Conservation (phyloP, 1,284 basidiomycete genomes). For the Ganoderma boninense region DNA sequence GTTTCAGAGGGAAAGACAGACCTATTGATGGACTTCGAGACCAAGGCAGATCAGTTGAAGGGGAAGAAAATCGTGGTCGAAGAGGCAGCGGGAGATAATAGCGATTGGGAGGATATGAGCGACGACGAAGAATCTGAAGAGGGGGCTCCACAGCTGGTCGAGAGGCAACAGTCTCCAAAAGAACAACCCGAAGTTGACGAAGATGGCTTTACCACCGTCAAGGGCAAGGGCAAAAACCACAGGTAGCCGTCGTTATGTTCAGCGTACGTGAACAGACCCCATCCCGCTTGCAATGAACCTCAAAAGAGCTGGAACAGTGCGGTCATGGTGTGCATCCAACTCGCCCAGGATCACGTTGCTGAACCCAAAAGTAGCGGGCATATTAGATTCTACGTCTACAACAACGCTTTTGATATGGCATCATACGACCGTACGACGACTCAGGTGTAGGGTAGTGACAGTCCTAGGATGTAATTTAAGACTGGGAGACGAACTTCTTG, state of each 20-base stretch:
- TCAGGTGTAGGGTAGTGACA: slow-evolving; percentile 11
- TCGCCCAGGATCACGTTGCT: not conserved
- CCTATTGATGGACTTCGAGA: slow-evolving; percentile 63
- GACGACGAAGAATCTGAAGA: slow-evolving; percentile 58
- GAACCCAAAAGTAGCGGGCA: slow-evolving; percentile 24
- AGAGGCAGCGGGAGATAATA: slow-evolving; percentile 50
- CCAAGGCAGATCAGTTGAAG: slow-evolving; percentile 65
- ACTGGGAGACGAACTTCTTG: slow-evolving; percentile 72
- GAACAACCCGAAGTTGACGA: slow-evolving; percentile 82
- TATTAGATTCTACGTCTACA: slow-evolving; percentile 33
- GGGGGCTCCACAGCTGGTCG: slow-evolving; percentile 64
- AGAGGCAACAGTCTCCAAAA: slow-evolving; percentile 42
- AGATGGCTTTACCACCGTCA: slow-evolving; percentile 88
- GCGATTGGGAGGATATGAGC: slow-evolving; percentile 51
- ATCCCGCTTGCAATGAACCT: slow-evolving; percentile 1
- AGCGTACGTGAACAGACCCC: slow-evolving; percentile 16
- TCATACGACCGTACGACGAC: slow-evolving; percentile 14
- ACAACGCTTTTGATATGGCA: slow-evolving; percentile 32
- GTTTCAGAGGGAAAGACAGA: slow-evolving; percentile 50
- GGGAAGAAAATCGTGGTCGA: slow-evolving; percentile 64
- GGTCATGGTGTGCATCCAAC: not conserved
- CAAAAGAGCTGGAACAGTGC: slow-evolving; percentile 13
- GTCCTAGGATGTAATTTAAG: slow-evolving; percentile 23
- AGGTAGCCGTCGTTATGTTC: slow-evolving; percentile 26
- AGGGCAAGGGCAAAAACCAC: slow-evolving; percentile 65